Conservation (phyloP, 176 grass and related monocot genomes). For the Zea luxurians region DNA sequence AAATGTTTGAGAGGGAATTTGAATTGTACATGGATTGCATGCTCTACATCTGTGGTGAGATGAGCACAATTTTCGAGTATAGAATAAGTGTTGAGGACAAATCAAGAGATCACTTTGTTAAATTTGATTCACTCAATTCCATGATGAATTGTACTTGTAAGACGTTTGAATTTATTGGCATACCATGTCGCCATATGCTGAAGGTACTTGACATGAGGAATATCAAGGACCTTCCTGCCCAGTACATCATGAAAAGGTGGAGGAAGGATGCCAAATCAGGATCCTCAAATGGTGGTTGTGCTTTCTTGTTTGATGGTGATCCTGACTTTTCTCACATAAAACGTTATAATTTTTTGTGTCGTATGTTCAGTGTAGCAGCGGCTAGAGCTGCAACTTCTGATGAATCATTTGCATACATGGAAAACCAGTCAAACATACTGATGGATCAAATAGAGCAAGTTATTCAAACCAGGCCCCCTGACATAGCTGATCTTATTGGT, state of each 20-base stretch:
- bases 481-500: conserved; percentile 55
- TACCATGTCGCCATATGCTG: conserved; percentile 81
- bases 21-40: conserved; percentile 97
- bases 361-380: conserved; percentile 70
- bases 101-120: conserved; percentile 73
- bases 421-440: conserved; percentile 58
- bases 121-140: conserved; percentile 75
- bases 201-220: conserved; percentile 90
- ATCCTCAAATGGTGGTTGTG: conserved; percentile 42
- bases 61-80: conserved; percentile 69
- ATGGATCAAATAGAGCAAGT: conserved; percentile 76
- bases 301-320: conserved; percentile 54
- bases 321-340: conserved; percentile 46
- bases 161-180: conserved; percentile 80
- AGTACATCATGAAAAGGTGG: conserved; percentile 83
- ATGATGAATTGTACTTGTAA: conserved; percentile 72
- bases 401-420: conserved; percentile 66
- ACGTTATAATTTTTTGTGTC: conserved; percentile 56
- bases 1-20: conserved; percentile 98
- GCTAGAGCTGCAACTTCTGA: conserved; percentile 59
- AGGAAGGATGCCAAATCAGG: conserved; percentile 77
- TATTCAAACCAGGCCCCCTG: conserved; percentile 58
- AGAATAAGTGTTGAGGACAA: conserved; percentile 64
- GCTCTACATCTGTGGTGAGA: conserved; percentile 67
- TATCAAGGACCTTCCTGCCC: conserved; percentile 80